A percentile compares a stretch with the other conserved stretches of the same genome.
phyloP scores from a whole-genome alignment of 2,329 filamentous ascomycete genomes.

The Pseudogymnoascus sp. region DNA sequence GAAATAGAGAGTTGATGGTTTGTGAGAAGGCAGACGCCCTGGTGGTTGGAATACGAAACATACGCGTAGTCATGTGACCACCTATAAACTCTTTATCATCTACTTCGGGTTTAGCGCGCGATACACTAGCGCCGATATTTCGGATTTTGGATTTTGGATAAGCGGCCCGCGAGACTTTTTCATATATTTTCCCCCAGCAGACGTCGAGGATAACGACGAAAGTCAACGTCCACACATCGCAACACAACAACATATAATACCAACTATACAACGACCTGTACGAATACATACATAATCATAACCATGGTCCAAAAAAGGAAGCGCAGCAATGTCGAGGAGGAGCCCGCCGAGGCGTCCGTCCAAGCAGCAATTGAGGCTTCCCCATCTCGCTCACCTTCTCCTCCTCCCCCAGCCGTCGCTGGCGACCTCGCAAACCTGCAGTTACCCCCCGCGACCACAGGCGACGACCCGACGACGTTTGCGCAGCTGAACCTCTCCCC shows the following conservation, averaged over 20 bases:
- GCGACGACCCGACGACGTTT: conserved; percentile 57
- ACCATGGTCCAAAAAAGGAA: neutral
- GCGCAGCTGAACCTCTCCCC: conserved; percentile 70
- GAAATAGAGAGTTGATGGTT: neutral
- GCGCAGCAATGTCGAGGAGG: conserved; percentile 1
- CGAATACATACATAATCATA: neutral
- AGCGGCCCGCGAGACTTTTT: conserved; percentile 1
- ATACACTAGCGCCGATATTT: neutral
- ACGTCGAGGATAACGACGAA: neutral
- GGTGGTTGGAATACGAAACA: neutral
- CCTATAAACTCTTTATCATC: neutral
- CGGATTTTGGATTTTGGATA: neutral
- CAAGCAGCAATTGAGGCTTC: neutral
- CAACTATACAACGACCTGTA: neutral
- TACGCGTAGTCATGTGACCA: neutral
- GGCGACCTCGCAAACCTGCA: conserved; percentile 17
- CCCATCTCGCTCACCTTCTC: neutral
- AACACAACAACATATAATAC: neutral
- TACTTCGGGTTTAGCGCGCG: neutral
- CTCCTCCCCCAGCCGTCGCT: neutral
- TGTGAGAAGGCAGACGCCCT: neutral
- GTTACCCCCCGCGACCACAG: conserved; percentile 35
- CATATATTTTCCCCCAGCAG: neutral
- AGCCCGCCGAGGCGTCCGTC: neutral
- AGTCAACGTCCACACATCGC: neutral